Conservation (phyloP, 208 protist genomes). For the Novymonas esmeraldas region DNA sequence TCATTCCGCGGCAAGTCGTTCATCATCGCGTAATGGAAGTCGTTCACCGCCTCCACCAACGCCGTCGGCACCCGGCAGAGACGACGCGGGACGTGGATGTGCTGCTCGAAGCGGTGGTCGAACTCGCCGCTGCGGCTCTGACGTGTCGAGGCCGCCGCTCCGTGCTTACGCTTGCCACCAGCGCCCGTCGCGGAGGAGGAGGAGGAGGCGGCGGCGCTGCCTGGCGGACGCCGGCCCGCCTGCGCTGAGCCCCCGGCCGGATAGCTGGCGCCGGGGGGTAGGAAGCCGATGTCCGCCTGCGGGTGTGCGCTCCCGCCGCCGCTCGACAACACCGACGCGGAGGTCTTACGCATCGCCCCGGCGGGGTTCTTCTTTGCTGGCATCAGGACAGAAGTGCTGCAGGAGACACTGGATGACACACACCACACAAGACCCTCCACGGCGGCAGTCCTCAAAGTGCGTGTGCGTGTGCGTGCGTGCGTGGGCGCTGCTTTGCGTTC, state of each 20-base stretch:
- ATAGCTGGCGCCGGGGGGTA: conserved; percentile 48
- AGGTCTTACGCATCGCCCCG: neutral
- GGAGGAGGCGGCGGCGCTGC: too few species aligned
- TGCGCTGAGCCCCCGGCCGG: neutral
- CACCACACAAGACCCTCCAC: too few species aligned
- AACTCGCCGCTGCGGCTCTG: conserved; percentile 44
- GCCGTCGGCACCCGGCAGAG: conserved; percentile 59
- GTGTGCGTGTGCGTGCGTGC: neutral
- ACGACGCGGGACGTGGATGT: conserved; percentile 74
- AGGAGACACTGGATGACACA: too few species aligned
- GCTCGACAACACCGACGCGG: neutral
- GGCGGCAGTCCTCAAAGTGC: neutral
- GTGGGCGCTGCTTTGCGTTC: neutral
- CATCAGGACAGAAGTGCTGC: too few species aligned
- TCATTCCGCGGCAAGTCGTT: conserved; percentile 89
- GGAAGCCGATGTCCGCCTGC: conserved; percentile 48
- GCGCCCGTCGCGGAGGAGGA: too few species aligned
- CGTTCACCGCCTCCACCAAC: conserved; percentile 92
- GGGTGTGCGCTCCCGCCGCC: conserved; percentile 12
- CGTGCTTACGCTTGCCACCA: neutral
- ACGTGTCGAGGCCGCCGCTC: neutral
- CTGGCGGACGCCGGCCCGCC: too few species aligned
- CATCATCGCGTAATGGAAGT: conserved; percentile 95
- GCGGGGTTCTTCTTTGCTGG: neutral
- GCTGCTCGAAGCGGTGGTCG: conserved; percentile 68